Conservation (phyloP, 495 filamentous ascomycete genomes). For the Trichoderma virens region DNA sequence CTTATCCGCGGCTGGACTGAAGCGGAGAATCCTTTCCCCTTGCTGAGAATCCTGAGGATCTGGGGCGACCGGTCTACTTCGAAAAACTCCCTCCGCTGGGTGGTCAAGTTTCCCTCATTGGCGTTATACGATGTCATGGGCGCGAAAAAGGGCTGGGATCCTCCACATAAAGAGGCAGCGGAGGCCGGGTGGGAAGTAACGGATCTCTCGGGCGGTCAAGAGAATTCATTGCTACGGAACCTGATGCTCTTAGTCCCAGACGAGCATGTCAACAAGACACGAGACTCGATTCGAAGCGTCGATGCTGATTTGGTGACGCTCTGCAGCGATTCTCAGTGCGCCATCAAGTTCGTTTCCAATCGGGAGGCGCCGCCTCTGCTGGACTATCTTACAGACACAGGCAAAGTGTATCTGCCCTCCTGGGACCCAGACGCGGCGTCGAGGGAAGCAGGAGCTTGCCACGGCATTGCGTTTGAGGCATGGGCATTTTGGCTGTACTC, state of each 20-base stretch:
- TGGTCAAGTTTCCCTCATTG: slow-evolving; percentile 20
- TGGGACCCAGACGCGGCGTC: background rate
- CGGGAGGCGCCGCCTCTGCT: background rate
- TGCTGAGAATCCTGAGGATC: slow-evolving; percentile 24
- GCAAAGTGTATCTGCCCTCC: slow-evolving; percentile 4
- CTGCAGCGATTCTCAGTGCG: background rate
- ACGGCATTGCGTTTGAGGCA: slow-evolving; percentile 4
- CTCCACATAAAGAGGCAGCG: background rate
- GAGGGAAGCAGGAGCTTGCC: slow-evolving; percentile 1
- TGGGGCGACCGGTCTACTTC: slow-evolving; percentile 16
- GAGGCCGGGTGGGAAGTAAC: slow-evolving; percentile 5
- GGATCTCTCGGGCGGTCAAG: background rate
- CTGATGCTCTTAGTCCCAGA: slow-evolving; percentile 11
- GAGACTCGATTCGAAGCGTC: background rate
- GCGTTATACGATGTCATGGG: slow-evolving; percentile 19
- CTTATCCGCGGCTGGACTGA: slow-evolving; percentile 25
- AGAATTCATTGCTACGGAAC: background rate
- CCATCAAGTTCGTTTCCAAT: background rate
- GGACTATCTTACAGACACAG: slow-evolving; percentile 8
- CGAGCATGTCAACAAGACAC: background rate
- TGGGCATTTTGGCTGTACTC: slow-evolving; percentile 14
- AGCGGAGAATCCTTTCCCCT: slow-evolving; percentile 19
- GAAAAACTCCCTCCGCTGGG: slow-evolving; percentile 16
- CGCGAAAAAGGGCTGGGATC: slow-evolving; percentile 15
- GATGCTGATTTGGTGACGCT: slow-evolving; percentile 8